A percentile compares a stretch with the other conserved stretches of the same genome.
Evolutionary conservation across 1,284 basidiomycete species (phyloP).

Genomic region (Cutaneotrichosporon sp.): DNA sequence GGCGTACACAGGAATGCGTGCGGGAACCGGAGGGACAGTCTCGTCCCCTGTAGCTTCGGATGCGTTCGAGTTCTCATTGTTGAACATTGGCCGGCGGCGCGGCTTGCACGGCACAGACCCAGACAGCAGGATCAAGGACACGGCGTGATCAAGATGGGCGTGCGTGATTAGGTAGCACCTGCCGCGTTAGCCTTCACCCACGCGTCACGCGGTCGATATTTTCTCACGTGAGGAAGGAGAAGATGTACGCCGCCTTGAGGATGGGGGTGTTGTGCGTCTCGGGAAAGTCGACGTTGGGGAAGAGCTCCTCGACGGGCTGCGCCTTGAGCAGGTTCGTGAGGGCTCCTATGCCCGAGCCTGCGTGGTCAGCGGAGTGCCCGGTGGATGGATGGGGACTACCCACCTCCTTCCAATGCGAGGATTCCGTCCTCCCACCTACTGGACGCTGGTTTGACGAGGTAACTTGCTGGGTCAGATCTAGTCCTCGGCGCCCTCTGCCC

Average conservation of each 20-base stretch:
- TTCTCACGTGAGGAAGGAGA: slow-evolving; percentile 47
- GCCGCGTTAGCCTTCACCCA: background rate
- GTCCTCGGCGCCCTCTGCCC: background rate
- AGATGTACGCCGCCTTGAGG: slow-evolving; percentile 50
- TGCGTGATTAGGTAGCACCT: slow-evolving; percentile 54
- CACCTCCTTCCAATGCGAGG: slow-evolving; percentile 52
- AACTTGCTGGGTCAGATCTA: slow-evolving; percentile 24
- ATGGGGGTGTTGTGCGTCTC: slow-evolving; percentile 40
- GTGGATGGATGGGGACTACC: slow-evolving; percentile 15
- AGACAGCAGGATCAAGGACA: slow-evolving; percentile 49
- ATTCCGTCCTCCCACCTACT: slow-evolving; percentile 50
- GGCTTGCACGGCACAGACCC: slow-evolving; percentile 40
- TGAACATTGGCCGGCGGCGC: background rate
- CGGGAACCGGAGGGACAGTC: slow-evolving; percentile 10
- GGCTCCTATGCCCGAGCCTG: slow-evolving; percentile 52
- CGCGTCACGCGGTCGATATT: background rate
- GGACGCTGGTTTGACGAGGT: slow-evolving; percentile 44
- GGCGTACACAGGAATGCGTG: slow-evolving; percentile 43
- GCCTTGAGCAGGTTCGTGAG: slow-evolving; percentile 33
- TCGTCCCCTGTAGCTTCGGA: slow-evolving; percentile 1
- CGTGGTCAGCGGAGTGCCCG: background rate
- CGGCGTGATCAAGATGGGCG: slow-evolving; percentile 51
- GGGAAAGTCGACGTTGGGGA: slow-evolving; percentile 44
- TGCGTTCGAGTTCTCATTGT: background rate
- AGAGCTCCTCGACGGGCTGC: slow-evolving; percentile 23